These are phyloP conservation scores for Backusella morwellensis DNA, from an alignment of 192 early-diverging fungal species.

Conservation along the genomic window DNA sequence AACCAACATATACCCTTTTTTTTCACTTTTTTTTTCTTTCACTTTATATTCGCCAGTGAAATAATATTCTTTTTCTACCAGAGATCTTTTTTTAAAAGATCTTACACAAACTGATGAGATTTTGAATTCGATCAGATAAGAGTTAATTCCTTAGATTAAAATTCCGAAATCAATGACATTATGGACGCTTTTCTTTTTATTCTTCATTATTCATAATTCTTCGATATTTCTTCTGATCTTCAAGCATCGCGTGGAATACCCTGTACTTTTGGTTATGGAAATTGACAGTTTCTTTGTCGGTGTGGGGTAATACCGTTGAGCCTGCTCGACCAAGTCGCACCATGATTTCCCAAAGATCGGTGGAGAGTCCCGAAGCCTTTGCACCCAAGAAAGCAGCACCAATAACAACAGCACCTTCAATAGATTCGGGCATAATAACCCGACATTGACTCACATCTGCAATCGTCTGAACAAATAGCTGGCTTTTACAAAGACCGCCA, in stretches of 20 bases:
- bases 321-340: slow-evolving; percentile 45
- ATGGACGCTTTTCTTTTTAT: neutral
- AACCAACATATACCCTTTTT: neutral
- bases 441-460: slow-evolving; percentile 55
- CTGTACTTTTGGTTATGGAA: slow-evolving; percentile 54
- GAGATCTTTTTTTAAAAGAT: neutral
- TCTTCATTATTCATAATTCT: slow-evolving; percentile 44
- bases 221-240: slow-evolving; percentile 52
- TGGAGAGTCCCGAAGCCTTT: slow-evolving; percentile 39
- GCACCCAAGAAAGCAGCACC: slow-evolving; percentile 69
- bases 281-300: slow-evolving; percentile 19
- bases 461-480: slow-evolving; percentile 55
- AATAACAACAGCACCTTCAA: slow-evolving; percentile 62
- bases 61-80: neutral
- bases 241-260: slow-evolving; percentile 58
- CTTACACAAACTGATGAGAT: neutral
- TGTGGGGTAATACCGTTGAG: slow-evolving; percentile 42
- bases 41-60: too few relatives aligned
- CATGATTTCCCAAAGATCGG: slow-evolving; percentile 57
- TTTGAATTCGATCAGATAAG: neutral
- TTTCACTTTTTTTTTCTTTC: neutral
- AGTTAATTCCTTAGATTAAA: neutral
- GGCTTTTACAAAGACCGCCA: slow-evolving; percentile 65
- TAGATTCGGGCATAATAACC: slow-evolving; percentile 54
- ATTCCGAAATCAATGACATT: neutral